Base-by-base conservation (phyloP, 177 flowering plant species). In the Tripterygium wilfordii region DNA sequence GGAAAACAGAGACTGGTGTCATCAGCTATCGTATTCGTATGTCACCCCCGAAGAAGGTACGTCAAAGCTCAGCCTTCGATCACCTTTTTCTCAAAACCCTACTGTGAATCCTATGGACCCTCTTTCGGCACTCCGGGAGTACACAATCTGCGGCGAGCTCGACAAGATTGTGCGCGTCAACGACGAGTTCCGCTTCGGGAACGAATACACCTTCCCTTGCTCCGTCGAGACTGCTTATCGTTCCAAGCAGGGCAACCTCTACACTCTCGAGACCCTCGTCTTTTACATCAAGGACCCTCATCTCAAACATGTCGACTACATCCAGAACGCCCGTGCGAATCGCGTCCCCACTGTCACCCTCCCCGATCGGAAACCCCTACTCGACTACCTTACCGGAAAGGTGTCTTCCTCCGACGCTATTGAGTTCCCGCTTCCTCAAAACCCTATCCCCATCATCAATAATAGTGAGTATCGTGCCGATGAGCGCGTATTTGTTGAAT, bases 211-310 rank as follows among this genome's bases (percentile, higher is more conserved):
- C 48, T 92, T 92, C 74, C 92, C 96, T 0, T 69, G 77, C 71
- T 29, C 71, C 13, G 55, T 61, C 41, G 79, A 74, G 38, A 86
- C 96, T 5, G 82, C 96, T 6, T 89, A 76, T 65, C 73, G 91
- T 15, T 89, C 99, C 32, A 89, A 84, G 55, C 83, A 75, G 48
- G 92, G 84, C 20, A 77, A 68, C 48, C 79, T 79, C 60, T 92
- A 89, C 64, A 80, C 97, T 10, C 85, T 92, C 49, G 94, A 89
- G 57, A 71, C 96, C 74, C 80, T 92, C 10, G 60, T 89, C 41
- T 68, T 52, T 64, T 92, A 60, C 77, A 48, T 84, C 49, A 76
- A 70, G 24, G 71, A 89, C 68, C 77, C 77, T 53, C 82, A 82
- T 49, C 50, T 79, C 48, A 84, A 79, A 58, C 92, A 80, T 70